A percentile compares a stretch with the other conserved stretches of the same genome.
phyloP scores from a whole-genome alignment of 2,329 filamentous ascomycete species.

The Arthrobotrys musiformis region DNA sequence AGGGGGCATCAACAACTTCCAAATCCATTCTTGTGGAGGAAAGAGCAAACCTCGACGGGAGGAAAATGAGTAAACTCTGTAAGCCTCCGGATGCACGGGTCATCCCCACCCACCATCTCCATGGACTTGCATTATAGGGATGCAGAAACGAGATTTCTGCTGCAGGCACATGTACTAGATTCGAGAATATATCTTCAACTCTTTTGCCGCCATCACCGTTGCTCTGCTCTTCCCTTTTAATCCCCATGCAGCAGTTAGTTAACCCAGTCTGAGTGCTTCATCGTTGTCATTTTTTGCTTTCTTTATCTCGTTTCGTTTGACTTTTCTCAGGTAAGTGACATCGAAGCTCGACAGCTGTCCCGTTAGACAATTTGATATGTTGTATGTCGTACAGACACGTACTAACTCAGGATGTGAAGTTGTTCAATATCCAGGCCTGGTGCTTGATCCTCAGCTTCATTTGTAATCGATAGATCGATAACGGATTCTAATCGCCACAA shows the following conservation, averaged over 20 bases:
- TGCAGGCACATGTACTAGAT: conserved; percentile 17
- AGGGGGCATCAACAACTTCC: conserved; percentile 17
- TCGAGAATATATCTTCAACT: conserved; percentile 51
- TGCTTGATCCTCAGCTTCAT: conserved; percentile 42
- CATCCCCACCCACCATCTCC: conserved; percentile 28
- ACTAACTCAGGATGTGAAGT: conserved; percentile 8
- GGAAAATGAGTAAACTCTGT: conserved; percentile 6
- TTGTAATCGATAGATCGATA: conserved; percentile 27
- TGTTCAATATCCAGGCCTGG: conserved; percentile 25
- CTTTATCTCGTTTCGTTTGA: conserved; percentile 30
- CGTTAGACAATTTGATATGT: neutral
- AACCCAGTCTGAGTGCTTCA: conserved; percentile 40
- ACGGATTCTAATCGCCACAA: conserved; percentile 2
- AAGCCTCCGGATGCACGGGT: conserved; percentile 40
- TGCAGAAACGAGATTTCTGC: conserved; percentile 49
- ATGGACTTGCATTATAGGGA: conserved; percentile 49
- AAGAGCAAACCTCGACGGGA: conserved; percentile 33
- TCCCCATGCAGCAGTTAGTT: conserved; percentile 37
- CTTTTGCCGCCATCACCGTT: conserved; percentile 33
- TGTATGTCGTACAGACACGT: conserved; percentile 12
- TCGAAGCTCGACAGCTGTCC: conserved; percentile 5
- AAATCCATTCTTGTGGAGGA: conserved; percentile 25
- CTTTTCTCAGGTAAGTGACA: conserved; percentile 41
- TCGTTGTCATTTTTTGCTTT: conserved; percentile 33
- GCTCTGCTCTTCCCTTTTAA: conserved; percentile 19